Evolutionary conservation across 208 protist species (phyloP), one percentile per base, ranked within the genome.

Genomic region (Crithidia bombi): DNA sequence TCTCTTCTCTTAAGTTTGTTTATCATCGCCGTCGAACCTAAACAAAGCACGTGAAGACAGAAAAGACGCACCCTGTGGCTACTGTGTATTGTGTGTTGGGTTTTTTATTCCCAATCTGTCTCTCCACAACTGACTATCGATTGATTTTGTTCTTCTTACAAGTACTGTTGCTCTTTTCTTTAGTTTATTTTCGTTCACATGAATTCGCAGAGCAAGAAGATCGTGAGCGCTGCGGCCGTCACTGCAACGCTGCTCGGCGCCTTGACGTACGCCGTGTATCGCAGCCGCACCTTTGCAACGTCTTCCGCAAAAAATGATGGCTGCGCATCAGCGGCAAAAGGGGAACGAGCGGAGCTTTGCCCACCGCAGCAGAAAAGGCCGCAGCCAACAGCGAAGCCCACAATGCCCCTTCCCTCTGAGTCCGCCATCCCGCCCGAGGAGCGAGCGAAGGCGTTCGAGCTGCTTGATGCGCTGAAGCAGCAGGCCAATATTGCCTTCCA

Each of bases 401-500:
- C 21, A 3, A 56, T 64, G 49, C 44, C 21, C 23, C 41, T 65
- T 9, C 79, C 79, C 14, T 33, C 41, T 0, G 83, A 89, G n/a
- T 67, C 69, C 7, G 30, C 44, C 17, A 54, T 79, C 5, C 39
- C 69, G 3, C 21, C 55, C 4, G 63, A 0, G 0, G 79, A 87
- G 57, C 69, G 76, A 3, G 70, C 46, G 12, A 67, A 70, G 35
- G 85, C 81, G 2, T 59, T 90, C 36, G 54, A 82, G 69, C 71
- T 90, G 57, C 70, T 87, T 7, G 51, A 69, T 28, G 25, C 55
- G 7, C 59, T 90, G 7, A 95, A 95, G 72, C 58, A 82, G 56
- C 68, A 77, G 15, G 90, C 82, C 0, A 95, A 95, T 52, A 21
- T 59, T 3, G 64, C 78, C 23, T 95, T 95, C 59, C 84, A 90